Base-by-base conservation (phyloP, 495 filamentous ascomycete species). In the Daldinia grandis region DNA sequence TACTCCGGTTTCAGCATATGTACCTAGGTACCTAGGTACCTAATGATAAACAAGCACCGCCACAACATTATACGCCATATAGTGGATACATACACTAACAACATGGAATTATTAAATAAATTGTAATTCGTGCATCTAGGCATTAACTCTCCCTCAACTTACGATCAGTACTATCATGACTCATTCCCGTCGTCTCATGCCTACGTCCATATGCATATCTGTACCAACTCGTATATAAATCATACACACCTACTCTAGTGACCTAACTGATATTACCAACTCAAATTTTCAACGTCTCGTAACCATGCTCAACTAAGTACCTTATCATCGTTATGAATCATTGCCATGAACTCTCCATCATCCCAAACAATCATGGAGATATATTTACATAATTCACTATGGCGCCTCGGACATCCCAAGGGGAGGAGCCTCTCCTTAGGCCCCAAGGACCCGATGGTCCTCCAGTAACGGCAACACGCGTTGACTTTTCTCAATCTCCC, bases 401-500 rank as follows among this genome's bases (percentile, higher is more conserved):
- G 71, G 57, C 63, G 14, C 38, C 51, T 17, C 56, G 64, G 38
- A 30, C n/a, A 54, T 19, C 54, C 2, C 57, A 47, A 54, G 66
- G 40, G 28, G 51, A 33, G 35, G 44, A 54, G 47, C 62, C 62
- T 59, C 62, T 74, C 21, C 58, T 74, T 28, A 17, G 51, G 50
- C 69, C 62, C 4, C 24, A 25, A 9, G 30, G 51, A 4, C 71
- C 71, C 3, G 27, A 66, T 17, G 44, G 55, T 9, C 57, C 58
- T 62, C 38, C 44, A 9, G 55, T 63, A 27, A 75, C 69, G 25
- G 44, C 72, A 5, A 69, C 69, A 5, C 75, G 70, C 3, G 85
- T 91, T 72, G 80, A 90, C 64, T 89, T 87, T 73, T 55, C 75
- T 15, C 68, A 78, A 5, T 82, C 84, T 27, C 57, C 68, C 0